phyloP scores from a whole-genome alignment of 2,329 filamentous ascomycete genomes.

The Stachybotrys echinatus region DNA sequence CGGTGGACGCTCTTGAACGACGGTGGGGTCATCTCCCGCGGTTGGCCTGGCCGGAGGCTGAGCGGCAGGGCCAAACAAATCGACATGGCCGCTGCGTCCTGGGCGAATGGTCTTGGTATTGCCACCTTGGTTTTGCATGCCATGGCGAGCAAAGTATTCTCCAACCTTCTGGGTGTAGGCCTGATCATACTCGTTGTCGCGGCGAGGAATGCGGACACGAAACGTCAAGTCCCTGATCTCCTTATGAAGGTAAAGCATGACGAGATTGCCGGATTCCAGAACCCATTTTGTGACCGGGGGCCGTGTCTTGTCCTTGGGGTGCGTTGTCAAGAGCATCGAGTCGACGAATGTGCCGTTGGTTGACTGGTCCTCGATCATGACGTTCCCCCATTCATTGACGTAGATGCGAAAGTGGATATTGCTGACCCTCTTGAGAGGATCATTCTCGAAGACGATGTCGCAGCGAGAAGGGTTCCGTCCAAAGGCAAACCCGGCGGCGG shows the following conservation, averaged over 20 bases:
- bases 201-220: constrained; percentile 75
- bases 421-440: constrained; percentile 71
- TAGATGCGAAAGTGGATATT: constrained; percentile 96
- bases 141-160: constrained; percentile 52
- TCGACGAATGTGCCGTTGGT: constrained; percentile 96
- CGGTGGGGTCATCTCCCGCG: not conserved
- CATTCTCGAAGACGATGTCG: constrained; percentile 65
- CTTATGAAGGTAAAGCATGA: constrained; percentile 59
- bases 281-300: constrained; percentile 45
- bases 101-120: constrained; percentile 41
- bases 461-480: constrained; percentile 69
- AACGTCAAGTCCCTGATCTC: constrained; percentile 63
- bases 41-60: constrained; percentile 4
- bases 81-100: constrained; percentile 40
- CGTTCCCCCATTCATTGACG: constrained; percentile 74
- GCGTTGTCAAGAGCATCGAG: constrained; percentile 52
- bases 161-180: constrained; percentile 65
- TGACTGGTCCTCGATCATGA: constrained; percentile 91
- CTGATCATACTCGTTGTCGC: constrained; percentile 59
- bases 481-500: constrained; percentile 73
- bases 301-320: constrained; percentile 27
- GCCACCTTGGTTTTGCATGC: constrained; percentile 18
- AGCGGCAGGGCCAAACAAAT: constrained; percentile 24
- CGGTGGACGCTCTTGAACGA: constrained; percentile 7
- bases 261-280: constrained; percentile 66